Evolutionary conservation across 192 early-diverging fungal genomes (phyloP).

Genomic region (Coemansia sp.): DNA sequence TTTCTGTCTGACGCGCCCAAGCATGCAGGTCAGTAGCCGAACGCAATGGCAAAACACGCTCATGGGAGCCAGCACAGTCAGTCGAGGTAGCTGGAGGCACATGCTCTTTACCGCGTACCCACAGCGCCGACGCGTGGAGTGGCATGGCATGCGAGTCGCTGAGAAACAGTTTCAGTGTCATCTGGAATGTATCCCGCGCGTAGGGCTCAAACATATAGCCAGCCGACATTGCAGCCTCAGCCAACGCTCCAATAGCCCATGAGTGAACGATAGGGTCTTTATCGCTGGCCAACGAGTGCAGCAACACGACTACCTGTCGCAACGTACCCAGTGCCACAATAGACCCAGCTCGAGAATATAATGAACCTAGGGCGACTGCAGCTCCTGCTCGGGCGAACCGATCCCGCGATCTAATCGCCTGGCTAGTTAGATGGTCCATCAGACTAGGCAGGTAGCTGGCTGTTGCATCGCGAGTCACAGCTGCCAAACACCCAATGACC

Average conservation of each 20-base stretch:
- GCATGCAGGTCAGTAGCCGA: neutral
- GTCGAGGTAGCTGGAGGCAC: neutral
- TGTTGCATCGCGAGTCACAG: conserved; percentile 43
- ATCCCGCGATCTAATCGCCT: conserved; percentile 89
- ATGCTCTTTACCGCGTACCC: conserved; percentile 44
- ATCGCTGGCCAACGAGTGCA: conserved; percentile 90
- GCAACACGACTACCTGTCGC: conserved; percentile 83
- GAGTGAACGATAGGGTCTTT: conserved; percentile 91
- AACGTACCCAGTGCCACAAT: conserved; percentile 84
- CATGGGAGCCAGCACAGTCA: conserved; percentile 11
- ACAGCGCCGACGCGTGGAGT: conserved; percentile 38
- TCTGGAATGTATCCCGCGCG: conserved; percentile 83
- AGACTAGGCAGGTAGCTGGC: conserved; percentile 39
- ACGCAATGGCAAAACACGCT: conserved; percentile 26
- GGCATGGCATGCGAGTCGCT: conserved; percentile 81
- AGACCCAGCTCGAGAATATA: conserved; percentile 87
- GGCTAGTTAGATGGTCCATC: conserved; percentile 49
- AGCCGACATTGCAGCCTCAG: conserved; percentile 83
- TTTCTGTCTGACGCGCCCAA: neutral
- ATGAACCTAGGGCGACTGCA: conserved; percentile 84
- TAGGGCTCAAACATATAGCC: conserved; percentile 91
- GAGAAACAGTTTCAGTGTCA: conserved; percentile 87
- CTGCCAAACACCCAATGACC: conserved; percentile 77
- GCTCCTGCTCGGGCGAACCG: conserved; percentile 94
- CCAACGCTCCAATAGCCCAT: conserved; percentile 88